Percentiles rank a stretch among this genome's conserved stretches.
These are phyloP conservation scores for Cenchrus fungigraminus DNA, from an alignment of 176 grass and related monocot species.

Conservation along the genomic window DNA sequence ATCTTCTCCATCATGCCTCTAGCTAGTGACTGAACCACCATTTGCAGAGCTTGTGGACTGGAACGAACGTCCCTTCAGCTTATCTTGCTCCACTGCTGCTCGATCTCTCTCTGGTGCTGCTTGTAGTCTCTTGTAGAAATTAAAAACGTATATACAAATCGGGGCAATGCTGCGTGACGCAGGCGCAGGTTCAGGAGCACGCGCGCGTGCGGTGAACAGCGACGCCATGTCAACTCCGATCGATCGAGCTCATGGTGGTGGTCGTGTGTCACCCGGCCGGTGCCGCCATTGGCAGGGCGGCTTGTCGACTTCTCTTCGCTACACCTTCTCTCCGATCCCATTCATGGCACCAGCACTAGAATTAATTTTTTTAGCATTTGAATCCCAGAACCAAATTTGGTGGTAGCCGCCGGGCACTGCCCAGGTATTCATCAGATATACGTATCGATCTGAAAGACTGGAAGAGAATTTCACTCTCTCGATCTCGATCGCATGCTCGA, in stretches of 20 bases:
- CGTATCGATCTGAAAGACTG: too few species aligned
- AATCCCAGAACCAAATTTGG: too few species aligned
- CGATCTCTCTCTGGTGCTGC: background rate
- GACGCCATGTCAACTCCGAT: background rate
- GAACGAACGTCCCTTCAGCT: background rate
- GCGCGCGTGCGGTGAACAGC: background rate
- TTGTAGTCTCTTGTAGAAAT: background rate
- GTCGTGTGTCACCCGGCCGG: too few species aligned
- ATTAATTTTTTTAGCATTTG: too few species aligned
- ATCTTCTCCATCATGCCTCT: background rate
- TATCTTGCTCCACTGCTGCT: background rate
- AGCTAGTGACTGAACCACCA: conserved; percentile 26
- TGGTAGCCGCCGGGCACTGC: background rate
- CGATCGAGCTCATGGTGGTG: background rate
- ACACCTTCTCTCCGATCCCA: too few species aligned
- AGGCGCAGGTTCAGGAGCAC: background rate
- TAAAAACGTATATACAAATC: background rate
- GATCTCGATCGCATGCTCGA: background rate
- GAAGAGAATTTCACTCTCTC: conserved; percentile 14
- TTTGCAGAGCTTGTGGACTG: background rate
- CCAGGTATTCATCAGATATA: background rate
- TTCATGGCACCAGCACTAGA: background rate
- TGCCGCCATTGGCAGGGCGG: background rate
- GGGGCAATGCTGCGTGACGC: conserved; percentile 15
- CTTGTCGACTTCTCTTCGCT: background rate